Evolutionary conservation across 1,139 yeast species (phyloP).

Genomic region (Diutina scorzettiae): DNA sequence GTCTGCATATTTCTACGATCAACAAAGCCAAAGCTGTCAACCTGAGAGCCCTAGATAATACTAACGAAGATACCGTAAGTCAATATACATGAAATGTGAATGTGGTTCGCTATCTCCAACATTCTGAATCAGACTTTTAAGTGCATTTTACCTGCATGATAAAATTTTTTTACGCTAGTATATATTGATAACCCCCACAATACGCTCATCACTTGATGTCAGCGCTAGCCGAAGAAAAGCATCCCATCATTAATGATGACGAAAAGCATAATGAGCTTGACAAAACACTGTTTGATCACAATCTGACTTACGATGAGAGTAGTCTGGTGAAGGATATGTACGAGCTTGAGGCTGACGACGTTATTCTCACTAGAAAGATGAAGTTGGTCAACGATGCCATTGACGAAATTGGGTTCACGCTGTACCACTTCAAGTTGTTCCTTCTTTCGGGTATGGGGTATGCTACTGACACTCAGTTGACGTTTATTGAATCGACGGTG

Average conservation of each 20-base stretch:
- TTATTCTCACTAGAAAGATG: slow-evolving; percentile 15
- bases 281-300: slow-evolving; percentile 1
- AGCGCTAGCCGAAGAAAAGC: not conserved
- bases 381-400: slow-evolving; percentile 31
- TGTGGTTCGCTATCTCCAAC: too few relatives aligned
- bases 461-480: slow-evolving; percentile 49
- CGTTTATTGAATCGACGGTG: slow-evolving; percentile 33
- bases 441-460: slow-evolving; percentile 53
- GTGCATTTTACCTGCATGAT: too few relatives aligned
- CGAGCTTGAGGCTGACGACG: not conserved
- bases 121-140: too few relatives aligned
- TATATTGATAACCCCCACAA: too few relatives aligned
- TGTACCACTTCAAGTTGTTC: slow-evolving; percentile 32
- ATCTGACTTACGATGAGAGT: slow-evolving; percentile 2
- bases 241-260: not conserved
- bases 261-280: not conserved
- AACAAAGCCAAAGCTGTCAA: too few relatives aligned
- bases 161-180: too few relatives aligned
- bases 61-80: too few relatives aligned
- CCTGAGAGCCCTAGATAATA: too few relatives aligned
- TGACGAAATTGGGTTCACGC: slow-evolving; percentile 41
- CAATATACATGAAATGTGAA: too few relatives aligned
- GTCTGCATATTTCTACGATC: too few relatives aligned
- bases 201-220: not conserved
- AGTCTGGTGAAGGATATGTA: slow-evolving; percentile 1